Base-by-base conservation (phyloP, 768 basidiomycete genomes). In the Amanita jacksonii region DNA sequence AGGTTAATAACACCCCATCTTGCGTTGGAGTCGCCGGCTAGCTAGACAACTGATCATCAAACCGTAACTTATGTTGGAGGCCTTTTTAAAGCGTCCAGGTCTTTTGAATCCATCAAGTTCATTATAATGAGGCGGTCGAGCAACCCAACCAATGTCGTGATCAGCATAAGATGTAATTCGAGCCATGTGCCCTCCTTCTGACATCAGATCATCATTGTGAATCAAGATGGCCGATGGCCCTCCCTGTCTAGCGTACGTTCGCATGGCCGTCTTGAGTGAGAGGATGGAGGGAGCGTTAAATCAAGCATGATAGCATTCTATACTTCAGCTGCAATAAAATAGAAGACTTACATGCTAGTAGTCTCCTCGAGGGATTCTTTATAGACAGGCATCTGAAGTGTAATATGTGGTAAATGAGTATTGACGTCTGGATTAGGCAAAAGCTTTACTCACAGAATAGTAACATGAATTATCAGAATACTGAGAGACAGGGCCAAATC, bases 61-160 rank as follows among this genome's bases (percentile, higher is more conserved):
- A 1, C 81, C 85, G 54, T 79, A 87, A 57, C 90, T 92, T 84
- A 92, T 86, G 61, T 92, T 92, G 2, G 77, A 80, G 1, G 85
- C 85, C 61, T 92, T 92, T 70, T 92, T 90, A 75, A 92, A 92
- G 12, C 87, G 76, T 31, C 88, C 89, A 25, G 85, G 84, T 38
- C 88, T 82, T 49, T 82, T 73, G 67, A 76, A 87, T 1, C 83
- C 85, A 56, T 79, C 77, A 13, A 74, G 62, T 2, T 63, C 59
- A 51, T 63, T 63, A 31, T 73, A 73, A 58, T 89, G 86, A 45
- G 71, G 69, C 1, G 88, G 87, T 33, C 88, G 78, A 18, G 89
- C 85, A 48, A 88, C 80, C 76, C 81, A 91, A 10, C 82, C 87
- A 50, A 90, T 84, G 56, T 79, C 76, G 54, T 84, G 77, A 51